Base-by-base conservation (phyloP, 345 rosid species). In the Eucalyptus shirleyi region DNA sequence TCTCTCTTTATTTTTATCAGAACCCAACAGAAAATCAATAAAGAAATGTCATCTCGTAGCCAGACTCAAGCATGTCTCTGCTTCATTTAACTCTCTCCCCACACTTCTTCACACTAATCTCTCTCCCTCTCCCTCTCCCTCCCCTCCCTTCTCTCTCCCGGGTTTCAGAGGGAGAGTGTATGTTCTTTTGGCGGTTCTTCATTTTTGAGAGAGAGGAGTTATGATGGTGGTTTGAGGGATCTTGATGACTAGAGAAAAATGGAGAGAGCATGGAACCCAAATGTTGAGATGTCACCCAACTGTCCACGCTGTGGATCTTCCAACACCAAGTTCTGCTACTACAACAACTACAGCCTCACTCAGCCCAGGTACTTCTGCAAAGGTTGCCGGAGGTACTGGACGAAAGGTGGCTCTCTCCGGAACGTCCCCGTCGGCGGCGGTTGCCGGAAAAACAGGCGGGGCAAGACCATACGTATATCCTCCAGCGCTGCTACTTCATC, bases 361-460 rank as follows among this genome's bases (percentile, higher is more conserved):
- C 96, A 95, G 60, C 97, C 96, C 1, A 87, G 97, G 59, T 95
- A 95, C 92, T 95, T 95, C 88, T 95, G 97, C 92, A 95, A 95
- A 85, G 95, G 94, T 87, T 95, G 96, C 53, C 88, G 96, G 87
- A 91, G 97, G 90, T 94, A 95, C 55, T 95, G 97, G 97, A 95
- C 97, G 47, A 94, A 93, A 91, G 96, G 96, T 2, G 96, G 97
- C 26, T 94, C 96, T 12, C 92, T 94, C 11, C 45, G 96, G 87
- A 95, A 94, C 50, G 94, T 95, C 16, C 97, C 97, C 2, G 90
- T 95, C 0, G 97, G 97, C 1, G 96, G 97, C 1, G 96, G 96
- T 34, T 94, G 96, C 87, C 88, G 97, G 88, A 95, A 94, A 69
- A 94, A 90, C 89, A 89, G 97, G 59, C 89, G 95, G 86, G 91